A percentile compares a stretch with the other conserved stretches of the same genome.
Evolutionary conservation across 257 asterid genomes (phyloP).

Genomic region (Fraxinus excelsior): DNA sequence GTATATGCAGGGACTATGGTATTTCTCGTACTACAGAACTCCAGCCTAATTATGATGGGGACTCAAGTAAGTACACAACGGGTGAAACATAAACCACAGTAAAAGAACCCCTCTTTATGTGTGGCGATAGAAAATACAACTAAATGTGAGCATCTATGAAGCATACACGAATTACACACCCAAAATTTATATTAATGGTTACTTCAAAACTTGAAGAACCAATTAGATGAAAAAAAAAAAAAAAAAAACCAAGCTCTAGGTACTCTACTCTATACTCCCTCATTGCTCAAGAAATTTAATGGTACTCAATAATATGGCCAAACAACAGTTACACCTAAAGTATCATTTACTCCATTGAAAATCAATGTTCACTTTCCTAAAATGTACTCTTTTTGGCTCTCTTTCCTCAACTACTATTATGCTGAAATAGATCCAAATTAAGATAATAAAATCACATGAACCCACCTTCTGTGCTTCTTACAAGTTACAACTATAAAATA

Average conservation of each 20-base stretch:
- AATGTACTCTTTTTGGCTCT: background rate
- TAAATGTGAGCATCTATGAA: too few relatives aligned
- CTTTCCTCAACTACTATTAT: background rate
- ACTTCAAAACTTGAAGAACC: background rate
- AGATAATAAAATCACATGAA: background rate
- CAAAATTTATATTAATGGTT: background rate
- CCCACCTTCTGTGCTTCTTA: background rate
- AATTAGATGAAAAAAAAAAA: background rate
- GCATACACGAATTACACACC: background rate
- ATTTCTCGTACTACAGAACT: background rate
- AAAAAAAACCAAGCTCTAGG: too few relatives aligned
- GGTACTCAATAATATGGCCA: background rate
- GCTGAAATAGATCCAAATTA: background rate
- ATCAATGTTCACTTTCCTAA: background rate
- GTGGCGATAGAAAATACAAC: background rate
- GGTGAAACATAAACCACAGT: background rate
- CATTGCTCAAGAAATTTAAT: too few relatives aligned
- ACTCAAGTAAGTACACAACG: background rate
- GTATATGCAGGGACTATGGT: background rate
- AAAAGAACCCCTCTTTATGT: background rate
- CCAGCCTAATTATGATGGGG: background rate
- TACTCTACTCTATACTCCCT: too few relatives aligned
- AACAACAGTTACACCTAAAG: background rate
- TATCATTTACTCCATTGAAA: background rate
- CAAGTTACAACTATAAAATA: background rate